Conservation (phyloP, 2,329 filamentous ascomycete species). For the Fusarium graminum region DNA sequence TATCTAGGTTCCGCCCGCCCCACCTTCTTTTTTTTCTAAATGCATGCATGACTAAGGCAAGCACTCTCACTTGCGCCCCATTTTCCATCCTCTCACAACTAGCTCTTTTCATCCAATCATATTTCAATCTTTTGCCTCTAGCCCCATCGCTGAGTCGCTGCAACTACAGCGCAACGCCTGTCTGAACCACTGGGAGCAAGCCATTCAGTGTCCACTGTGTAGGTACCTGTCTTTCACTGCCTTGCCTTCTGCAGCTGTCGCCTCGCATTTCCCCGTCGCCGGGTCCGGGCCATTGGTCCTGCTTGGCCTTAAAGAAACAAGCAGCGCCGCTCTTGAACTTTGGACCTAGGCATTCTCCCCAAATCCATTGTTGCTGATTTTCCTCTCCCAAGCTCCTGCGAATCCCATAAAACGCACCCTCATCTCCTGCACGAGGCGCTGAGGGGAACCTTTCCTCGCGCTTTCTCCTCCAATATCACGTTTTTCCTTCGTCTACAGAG, state of each 20-base stretch:
- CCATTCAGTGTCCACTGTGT: conserved; percentile 26
- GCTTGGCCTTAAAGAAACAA: conserved; percentile 42
- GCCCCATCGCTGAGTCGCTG: conserved; percentile 36
- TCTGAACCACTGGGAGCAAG: conserved; percentile 40
- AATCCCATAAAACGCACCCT: conserved; percentile 44
- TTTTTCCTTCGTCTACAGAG: conserved; percentile 25
- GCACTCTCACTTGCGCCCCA: conserved; percentile 17
- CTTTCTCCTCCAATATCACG: conserved; percentile 34
- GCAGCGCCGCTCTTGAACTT: conserved; percentile 42
- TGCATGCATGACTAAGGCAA: conserved; percentile 35
- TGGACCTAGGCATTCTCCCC: conserved; percentile 31
- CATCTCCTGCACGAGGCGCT: conserved; percentile 55
- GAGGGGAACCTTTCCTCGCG: conserved; percentile 49
- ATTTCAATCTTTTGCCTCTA: neutral
- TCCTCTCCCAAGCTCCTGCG: conserved; percentile 33
- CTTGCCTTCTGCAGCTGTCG: conserved; percentile 32
- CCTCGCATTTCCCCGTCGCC: conserved; percentile 41
- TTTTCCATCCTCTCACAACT: conserved; percentile 33
- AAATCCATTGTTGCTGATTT: conserved; percentile 44
- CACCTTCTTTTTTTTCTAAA: conserved; percentile 5
- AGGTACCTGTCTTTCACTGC: conserved; percentile 35
- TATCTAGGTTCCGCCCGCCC: neutral
- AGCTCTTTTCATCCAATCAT: conserved; percentile 33
- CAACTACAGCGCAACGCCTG: conserved; percentile 36
- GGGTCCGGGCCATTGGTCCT: conserved; percentile 33